phyloP scores from a whole-genome alignment of 106 monocot species.

The Apostasia ramifera region DNA sequence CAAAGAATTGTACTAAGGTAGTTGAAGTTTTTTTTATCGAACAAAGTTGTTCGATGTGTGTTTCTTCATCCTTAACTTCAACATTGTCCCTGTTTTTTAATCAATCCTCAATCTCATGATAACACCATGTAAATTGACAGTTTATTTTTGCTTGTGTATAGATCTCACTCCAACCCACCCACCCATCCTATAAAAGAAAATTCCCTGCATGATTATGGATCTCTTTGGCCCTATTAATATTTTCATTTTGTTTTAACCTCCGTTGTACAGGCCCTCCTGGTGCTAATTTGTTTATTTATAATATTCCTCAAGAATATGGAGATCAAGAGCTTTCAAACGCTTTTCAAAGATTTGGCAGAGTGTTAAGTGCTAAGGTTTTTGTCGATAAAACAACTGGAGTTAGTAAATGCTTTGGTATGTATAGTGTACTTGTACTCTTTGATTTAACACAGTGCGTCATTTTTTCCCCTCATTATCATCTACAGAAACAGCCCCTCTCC shows the following conservation, averaged over 20 bases:
- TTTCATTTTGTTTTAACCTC: neutral
- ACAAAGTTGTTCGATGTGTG: too few relatives aligned
- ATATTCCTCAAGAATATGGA: slow-evolving; percentile 85
- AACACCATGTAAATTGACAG: too few relatives aligned
- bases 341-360: slow-evolving; percentile 74
- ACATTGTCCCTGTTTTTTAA: too few relatives aligned
- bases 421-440: neutral
- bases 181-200: too few relatives aligned
- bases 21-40: too few relatives aligned
- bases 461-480: too few relatives aligned
- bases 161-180: neutral
- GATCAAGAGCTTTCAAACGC: slow-evolving; percentile 82
- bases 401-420: slow-evolving; percentile 90
- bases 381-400: slow-evolving; percentile 87
- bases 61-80: too few relatives aligned
- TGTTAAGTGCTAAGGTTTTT: slow-evolving; percentile 88
- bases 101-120: too few relatives aligned
- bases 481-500: too few relatives aligned
- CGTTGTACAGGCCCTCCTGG: slow-evolving; percentile 64
- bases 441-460: neutral
- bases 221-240: neutral
- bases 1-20: too few relatives aligned
- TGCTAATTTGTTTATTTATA: slow-evolving; percentile 93
- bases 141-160: neutral
- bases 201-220: neutral